Conservation (phyloP, 352 stramenopile species). For the Globisporangium solare region DNA sequence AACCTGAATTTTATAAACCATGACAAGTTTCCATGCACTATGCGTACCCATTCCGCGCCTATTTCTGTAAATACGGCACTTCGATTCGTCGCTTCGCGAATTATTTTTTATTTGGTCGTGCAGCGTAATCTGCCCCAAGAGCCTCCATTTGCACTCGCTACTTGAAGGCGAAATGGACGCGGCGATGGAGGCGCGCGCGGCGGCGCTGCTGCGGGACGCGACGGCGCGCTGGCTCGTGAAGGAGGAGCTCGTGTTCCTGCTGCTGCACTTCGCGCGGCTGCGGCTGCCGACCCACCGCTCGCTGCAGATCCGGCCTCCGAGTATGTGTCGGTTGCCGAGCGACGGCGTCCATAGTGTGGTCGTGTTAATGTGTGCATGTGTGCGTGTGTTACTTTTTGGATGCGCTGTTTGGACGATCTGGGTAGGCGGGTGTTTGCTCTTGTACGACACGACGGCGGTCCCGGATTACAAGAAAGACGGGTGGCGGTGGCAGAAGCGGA, state of each 20-base stretch:
- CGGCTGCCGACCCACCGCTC: slow-evolving; percentile 34
- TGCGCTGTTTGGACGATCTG: not conserved
- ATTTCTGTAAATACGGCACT: no score
- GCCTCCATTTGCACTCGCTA: no score
- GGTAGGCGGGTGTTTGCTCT: slow-evolving; percentile 61
- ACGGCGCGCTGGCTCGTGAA: slow-evolving; percentile 77
- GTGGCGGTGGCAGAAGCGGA: slow-evolving; percentile 84
- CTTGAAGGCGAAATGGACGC: no score
- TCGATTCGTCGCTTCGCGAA: no score
- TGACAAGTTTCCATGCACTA: no score
- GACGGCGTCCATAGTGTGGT: not conserved
- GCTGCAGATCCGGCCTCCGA: slow-evolving; percentile 47
- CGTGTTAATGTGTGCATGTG: not conserved
- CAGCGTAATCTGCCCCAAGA: no score
- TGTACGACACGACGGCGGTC: slow-evolving; percentile 61
- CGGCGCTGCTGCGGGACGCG: slow-evolving; percentile 37
- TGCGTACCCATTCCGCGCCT: no score
- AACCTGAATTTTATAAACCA: no score
- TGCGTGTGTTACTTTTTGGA: no score
- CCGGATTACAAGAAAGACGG: slow-evolving; percentile 85
- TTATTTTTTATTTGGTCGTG: no score
- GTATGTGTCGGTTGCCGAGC: slow-evolving; percentile 26
- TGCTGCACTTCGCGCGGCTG: slow-evolving; percentile 45
- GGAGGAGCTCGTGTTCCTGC: slow-evolving; percentile 74
- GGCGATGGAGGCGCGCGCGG: slow-evolving; percentile 27